Conservation (phyloP, 495 filamentous ascomycete genomes). For the Daldinia decipiens region DNA sequence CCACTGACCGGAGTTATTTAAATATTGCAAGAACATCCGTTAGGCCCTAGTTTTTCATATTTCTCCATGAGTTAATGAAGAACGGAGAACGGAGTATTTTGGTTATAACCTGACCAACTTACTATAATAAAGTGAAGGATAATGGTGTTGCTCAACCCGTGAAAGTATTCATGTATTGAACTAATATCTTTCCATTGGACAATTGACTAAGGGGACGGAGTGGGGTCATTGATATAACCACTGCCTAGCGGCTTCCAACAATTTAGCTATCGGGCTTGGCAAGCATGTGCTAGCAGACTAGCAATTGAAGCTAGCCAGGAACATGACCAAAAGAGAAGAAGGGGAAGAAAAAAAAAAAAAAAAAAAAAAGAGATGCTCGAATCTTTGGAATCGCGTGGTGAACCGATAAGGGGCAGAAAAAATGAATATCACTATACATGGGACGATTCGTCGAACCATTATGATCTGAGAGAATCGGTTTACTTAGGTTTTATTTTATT, state of each 20-base stretch:
- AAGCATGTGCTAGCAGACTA: constrained; percentile 29
- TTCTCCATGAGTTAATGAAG: neutral
- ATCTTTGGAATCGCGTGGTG: constrained; percentile 5
- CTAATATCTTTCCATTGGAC: constrained; percentile 15
- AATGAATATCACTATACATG: constrained; percentile 39
- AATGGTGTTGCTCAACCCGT: neutral
- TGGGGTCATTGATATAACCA: neutral
- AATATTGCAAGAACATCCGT: neutral
- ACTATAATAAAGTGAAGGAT: too few species aligned
- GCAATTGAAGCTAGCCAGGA: constrained; percentile 22
- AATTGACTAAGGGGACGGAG: constrained; percentile 19
- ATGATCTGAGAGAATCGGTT: constrained; percentile 40
- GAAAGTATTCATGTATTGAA: neutral
- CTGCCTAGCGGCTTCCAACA: constrained; percentile 15
- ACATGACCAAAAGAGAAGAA: neutral
- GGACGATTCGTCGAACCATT: constrained; percentile 45
- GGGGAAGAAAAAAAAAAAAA: too few species aligned
- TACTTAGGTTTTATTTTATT: neutral
- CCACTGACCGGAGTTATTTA: too few species aligned
- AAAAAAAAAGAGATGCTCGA: constrained; percentile 12
- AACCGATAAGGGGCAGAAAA: constrained; percentile 38
- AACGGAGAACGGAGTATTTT: neutral
- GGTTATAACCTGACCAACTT: neutral
- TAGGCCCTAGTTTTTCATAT: neutral
- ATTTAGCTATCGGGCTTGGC: constrained; percentile 33